Evolutionary conservation across 2,329 filamentous ascomycete genomes (phyloP).

Genomic region (Lasiodiplodia sp.): DNA sequence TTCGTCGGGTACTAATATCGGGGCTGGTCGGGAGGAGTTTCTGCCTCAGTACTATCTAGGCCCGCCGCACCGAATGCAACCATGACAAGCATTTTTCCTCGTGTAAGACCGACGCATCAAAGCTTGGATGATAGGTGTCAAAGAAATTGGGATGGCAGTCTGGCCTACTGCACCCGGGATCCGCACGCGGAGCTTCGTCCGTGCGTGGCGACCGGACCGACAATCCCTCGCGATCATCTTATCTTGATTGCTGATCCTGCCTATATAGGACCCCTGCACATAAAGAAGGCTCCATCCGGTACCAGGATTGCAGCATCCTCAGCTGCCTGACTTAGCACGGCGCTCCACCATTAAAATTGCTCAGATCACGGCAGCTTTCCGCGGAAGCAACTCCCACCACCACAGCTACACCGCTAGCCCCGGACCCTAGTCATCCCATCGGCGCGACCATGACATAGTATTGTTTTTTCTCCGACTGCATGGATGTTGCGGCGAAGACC

Average conservation of each 20-base stretch:
- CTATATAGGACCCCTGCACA: neutral
- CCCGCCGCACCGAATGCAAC: neutral
- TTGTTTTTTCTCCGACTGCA: neutral
- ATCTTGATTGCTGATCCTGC: slow-evolving; percentile 14
- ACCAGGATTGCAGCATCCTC: neutral
- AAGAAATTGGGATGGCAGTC: slow-evolving; percentile 4
- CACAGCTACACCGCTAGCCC: neutral
- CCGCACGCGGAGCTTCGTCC: neutral
- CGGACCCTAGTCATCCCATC: neutral
- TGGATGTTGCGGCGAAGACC: neutral
- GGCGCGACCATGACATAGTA: neutral
- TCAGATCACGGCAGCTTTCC: neutral
- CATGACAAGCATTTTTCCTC: slow-evolving; percentile 8
- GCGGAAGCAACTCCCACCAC: neutral
- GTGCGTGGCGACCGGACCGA: neutral
- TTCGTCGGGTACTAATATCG: slow-evolving; percentile 23
- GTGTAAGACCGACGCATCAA: too few relatives aligned
- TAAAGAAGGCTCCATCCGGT: neutral
- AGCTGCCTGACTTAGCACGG: slow-evolving; percentile 5
- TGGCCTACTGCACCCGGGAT: neutral
- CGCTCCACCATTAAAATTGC: slow-evolving; percentile 17
- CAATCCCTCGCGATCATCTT: slow-evolving; percentile 10
- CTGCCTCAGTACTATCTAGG: too few relatives aligned
- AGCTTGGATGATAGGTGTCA: neutral
- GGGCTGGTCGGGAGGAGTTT: neutral